Evolutionary conservation across 768 basidiomycete species (phyloP).

Genomic region (Lactarius sp.): DNA sequence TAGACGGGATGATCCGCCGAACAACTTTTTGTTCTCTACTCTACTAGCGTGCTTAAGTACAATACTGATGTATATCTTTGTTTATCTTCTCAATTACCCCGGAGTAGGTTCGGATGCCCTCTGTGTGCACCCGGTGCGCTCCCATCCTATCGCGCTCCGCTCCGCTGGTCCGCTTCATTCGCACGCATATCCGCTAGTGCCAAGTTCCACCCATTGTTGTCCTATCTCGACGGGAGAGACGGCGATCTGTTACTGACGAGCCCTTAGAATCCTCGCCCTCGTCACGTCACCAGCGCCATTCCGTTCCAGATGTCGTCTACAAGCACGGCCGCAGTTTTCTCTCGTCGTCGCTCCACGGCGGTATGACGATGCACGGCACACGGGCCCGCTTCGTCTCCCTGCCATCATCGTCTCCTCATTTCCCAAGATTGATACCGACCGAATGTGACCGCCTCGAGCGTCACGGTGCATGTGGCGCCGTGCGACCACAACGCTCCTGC

Average conservation of each 20-base stretch:
- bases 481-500: not conserved
- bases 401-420: not conserved
- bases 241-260: not conserved
- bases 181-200: too few species aligned
- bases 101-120: too few species aligned
- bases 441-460: constrained; percentile 21
- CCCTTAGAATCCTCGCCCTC: not conserved
- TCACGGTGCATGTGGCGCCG: constrained; percentile 8
- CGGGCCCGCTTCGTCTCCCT: constrained; percentile 22
- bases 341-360: not conserved
- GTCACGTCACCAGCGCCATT: constrained; percentile 8
- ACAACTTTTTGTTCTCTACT: too few species aligned
- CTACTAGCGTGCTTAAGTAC: too few species aligned
- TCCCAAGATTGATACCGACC: constrained; percentile 10
- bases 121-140: too few species aligned
- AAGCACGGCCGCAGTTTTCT: constrained; percentile 8
- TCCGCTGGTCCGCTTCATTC: too few species aligned
- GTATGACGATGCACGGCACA: not conserved
- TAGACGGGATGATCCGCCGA: too few species aligned
- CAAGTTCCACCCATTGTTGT: not conserved
- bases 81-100: too few species aligned
- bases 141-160: too few species aligned
- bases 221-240: not conserved
- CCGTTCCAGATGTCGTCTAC: constrained; percentile 12
- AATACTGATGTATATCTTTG: too few species aligned